Percentiles rank a stretch among this genome's conserved stretches.
phyloP scores from a whole-genome alignment of 805 yeast species.

The Hemisphaericaspora nanyangensis region DNA sequence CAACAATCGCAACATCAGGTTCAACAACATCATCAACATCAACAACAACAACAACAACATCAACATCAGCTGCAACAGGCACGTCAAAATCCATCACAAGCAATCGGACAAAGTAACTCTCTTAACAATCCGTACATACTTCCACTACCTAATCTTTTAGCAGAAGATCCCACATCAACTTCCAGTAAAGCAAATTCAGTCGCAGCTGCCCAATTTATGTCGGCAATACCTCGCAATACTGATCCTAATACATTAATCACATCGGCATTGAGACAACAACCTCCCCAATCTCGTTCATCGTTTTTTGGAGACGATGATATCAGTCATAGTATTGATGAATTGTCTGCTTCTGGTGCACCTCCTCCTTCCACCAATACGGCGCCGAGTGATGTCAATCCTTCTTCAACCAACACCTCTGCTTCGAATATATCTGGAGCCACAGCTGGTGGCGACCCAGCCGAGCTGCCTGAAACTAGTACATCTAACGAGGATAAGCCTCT shows the following conservation, averaged over 20 bases:
- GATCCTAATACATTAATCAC: slow-evolving; percentile 4
- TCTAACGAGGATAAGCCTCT: not conserved
- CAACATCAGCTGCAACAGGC: slow-evolving; percentile 12
- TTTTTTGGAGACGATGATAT: slow-evolving; percentile 11
- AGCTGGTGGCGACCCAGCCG: not conserved
- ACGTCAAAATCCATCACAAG: not conserved
- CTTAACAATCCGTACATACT: slow-evolving; percentile 8
- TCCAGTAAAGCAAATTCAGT: not conserved
- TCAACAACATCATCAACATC: slow-evolving; percentile 13
- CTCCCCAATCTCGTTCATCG: slow-evolving; percentile 2
- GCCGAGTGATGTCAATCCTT: not conserved
- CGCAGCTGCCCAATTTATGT: slow-evolving; percentile 5
- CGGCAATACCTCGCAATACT: slow-evolving; percentile 6
- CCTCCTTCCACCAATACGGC: not conserved
- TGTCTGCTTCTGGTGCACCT: not conserved
- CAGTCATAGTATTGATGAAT: slow-evolving; percentile 8
- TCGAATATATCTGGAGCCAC: not conserved
- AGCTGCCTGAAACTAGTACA: not conserved
- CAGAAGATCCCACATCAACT: slow-evolving; percentile 2
- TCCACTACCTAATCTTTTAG: slow-evolving; percentile 12
- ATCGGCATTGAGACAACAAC: slow-evolving; percentile 6
- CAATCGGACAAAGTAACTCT: not conserved
- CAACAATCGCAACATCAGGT: slow-evolving; percentile 1
- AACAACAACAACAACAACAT: slow-evolving; percentile 11
- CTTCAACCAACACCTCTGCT: slow-evolving; percentile 1